Conservation (phyloP, 352 stramenopile species). For the Hyaloperonospora arabidopsidis region DNA sequence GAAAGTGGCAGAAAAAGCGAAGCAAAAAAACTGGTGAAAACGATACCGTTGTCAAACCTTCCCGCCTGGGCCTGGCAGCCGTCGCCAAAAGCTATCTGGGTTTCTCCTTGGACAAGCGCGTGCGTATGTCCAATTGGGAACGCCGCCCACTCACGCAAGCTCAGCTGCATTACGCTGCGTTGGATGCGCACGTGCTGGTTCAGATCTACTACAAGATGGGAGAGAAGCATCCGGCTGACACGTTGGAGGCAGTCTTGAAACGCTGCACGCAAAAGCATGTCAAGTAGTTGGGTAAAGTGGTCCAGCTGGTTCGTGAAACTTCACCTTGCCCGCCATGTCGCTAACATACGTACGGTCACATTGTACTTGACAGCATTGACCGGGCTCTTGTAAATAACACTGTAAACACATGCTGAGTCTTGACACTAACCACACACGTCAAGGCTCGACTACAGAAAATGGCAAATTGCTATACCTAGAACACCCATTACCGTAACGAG, state of each 20-base stretch:
- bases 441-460: no score
- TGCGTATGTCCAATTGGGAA: slow-evolving; percentile 73
- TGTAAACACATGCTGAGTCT: no score
- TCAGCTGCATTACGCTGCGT: slow-evolving; percentile 61
- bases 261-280: slow-evolving; percentile 39
- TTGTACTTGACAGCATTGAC: no score
- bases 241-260: slow-evolving; percentile 24
- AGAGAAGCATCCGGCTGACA: slow-evolving; percentile 23
- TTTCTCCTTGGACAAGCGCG: slow-evolving; percentile 62
- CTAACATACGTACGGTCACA: no score
- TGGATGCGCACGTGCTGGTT: slow-evolving; percentile 65
- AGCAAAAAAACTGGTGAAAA: slow-evolving; percentile 20
- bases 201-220: slow-evolving; percentile 53
- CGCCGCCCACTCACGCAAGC: slow-evolving; percentile 52
- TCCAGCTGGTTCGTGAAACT: no score
- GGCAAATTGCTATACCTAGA: no score
- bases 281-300: slow-evolving; percentile 14
- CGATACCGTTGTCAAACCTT: slow-evolving; percentile 13
- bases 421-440: no score
- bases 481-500: no score
- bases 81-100: slow-evolving; percentile 48
- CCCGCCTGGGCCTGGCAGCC: slow-evolving; percentile 38
- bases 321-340: neutral
- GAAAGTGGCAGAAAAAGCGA: slow-evolving; percentile 23
- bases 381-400: no score